Conservation (phyloP, 2,329 filamentous ascomycete genomes). For the Aspergillus fischeri region DNA sequence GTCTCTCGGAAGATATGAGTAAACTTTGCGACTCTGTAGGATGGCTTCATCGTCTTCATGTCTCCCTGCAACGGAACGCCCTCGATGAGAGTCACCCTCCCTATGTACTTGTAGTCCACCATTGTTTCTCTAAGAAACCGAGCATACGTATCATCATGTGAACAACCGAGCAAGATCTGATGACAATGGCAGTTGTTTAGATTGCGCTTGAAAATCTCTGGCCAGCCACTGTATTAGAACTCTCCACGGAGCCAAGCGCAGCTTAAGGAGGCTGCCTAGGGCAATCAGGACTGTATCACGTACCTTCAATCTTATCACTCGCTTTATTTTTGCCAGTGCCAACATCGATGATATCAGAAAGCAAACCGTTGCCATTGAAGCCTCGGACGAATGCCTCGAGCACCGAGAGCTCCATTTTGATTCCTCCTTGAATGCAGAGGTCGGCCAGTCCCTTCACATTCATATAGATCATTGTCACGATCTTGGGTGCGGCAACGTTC, state of each 20-base stretch:
- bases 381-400: slow-evolving; percentile 53
- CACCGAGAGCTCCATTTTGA: slow-evolving; percentile 38
- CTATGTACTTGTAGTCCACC: slow-evolving; percentile 41
- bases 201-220: slow-evolving; percentile 53
- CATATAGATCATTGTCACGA: slow-evolving; percentile 52
- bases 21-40: slow-evolving; percentile 50
- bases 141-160: slow-evolving; percentile 54
- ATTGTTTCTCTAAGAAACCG: slow-evolving; percentile 49
- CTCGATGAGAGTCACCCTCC: slow-evolving; percentile 54
- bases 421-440: slow-evolving; percentile 43
- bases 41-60: slow-evolving; percentile 43
- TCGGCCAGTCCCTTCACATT: slow-evolving; percentile 51
- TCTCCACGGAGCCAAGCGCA: slow-evolving; percentile 11
- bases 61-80: slow-evolving; percentile 54
- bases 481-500: slow-evolving; percentile 43
- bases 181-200: slow-evolving; percentile 57
- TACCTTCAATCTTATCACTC: slow-evolving; percentile 47
- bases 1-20: slow-evolving; percentile 51
- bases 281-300: slow-evolving; percentile 12
- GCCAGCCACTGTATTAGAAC: slow-evolving; percentile 20
- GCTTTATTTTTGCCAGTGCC: slow-evolving; percentile 43
- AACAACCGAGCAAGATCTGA: slow-evolving; percentile 58
- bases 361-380: slow-evolving; percentile 50
- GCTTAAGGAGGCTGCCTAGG: background rate
- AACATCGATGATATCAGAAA: slow-evolving; percentile 50